Conservation (phyloP, 2,329 filamentous ascomycete genomes). For the Sclerotinia borealis region DNA sequence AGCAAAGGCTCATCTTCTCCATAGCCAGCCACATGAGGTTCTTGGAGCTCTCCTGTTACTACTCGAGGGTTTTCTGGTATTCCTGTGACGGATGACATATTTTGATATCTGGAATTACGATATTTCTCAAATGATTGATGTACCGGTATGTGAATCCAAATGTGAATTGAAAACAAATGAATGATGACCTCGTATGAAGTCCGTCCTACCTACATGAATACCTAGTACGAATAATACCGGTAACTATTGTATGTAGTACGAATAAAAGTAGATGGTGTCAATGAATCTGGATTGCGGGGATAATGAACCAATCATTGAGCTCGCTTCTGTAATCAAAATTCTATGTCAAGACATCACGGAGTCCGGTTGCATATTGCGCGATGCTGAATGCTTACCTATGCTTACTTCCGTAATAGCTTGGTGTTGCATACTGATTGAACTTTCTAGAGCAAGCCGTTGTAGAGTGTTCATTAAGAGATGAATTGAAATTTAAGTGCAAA, state of each 20-base stretch:
- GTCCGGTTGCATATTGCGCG: neutral
- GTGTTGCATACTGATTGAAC: no score
- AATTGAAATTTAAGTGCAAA: no score
- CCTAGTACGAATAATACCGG: neutral
- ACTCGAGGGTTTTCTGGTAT: constrained; percentile 46
- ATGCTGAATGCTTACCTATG: no score
- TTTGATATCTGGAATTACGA: neutral
- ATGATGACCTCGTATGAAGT: no score
- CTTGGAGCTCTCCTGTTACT: constrained; percentile 30
- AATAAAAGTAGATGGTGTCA: constrained; percentile 6
- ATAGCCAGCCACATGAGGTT: constrained; percentile 27
- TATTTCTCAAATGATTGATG: neutral
- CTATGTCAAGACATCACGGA: neutral
- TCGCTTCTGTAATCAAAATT: constrained; percentile 9
- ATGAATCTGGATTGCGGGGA: constrained; percentile 9
- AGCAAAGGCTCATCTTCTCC: constrained; percentile 65
- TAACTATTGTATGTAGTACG: neutral
- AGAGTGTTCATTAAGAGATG: no score
- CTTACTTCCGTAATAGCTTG: no score
- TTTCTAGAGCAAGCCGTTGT: no score
- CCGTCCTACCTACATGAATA: neutral
- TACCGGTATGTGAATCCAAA: neutral
- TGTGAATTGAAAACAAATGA: neutral
- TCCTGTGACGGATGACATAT: constrained; percentile 64
- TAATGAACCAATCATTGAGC: constrained; percentile 3